Conservation (phyloP, 2,329 filamentous ascomycete genomes). For the Cordyceps cicadae region DNA sequence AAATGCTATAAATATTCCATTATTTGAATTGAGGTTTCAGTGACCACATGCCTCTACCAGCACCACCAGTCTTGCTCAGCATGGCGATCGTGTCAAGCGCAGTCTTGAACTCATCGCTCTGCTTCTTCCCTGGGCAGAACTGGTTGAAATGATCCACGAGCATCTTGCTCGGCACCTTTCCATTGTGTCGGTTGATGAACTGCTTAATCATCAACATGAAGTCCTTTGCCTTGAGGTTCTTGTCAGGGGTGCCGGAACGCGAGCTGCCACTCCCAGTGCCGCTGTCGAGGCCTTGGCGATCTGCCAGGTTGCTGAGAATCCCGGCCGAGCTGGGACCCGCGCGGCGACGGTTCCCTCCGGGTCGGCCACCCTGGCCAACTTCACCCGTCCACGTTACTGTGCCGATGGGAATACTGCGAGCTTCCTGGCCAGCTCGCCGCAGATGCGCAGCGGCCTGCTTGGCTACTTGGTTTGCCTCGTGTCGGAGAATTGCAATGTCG, state of each 20-base stretch:
- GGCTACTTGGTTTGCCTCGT: slow-evolving; percentile 73
- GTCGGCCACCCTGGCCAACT: slow-evolving; percentile 67
- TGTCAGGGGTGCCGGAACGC: slow-evolving; percentile 37
- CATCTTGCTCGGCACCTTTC: slow-evolving; percentile 72
- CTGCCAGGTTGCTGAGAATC: slow-evolving; percentile 49
- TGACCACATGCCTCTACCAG: slow-evolving; percentile 47
- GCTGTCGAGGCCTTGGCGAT: slow-evolving; percentile 44
- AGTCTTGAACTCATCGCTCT: slow-evolving; percentile 72
- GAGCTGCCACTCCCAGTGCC: slow-evolving; percentile 37
- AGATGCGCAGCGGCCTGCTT: slow-evolving; percentile 70
- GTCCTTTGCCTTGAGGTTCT: slow-evolving; percentile 45
- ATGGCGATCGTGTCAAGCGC: slow-evolving; percentile 70
- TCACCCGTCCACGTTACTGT: slow-evolving; percentile 92
- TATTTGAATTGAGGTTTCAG: slow-evolving; percentile 31
- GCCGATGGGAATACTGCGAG: slow-evolving; percentile 65
- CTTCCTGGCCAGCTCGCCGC: slow-evolving; percentile 62
- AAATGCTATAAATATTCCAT: background rate
- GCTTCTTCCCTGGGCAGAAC: slow-evolving; percentile 56
- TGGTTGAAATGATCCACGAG: slow-evolving; percentile 85
- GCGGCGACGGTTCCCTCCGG: slow-evolving; percentile 45
- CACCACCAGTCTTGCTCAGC: slow-evolving; percentile 51
- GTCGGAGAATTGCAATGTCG: slow-evolving; percentile 68
- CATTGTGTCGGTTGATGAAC: slow-evolving; percentile 71
- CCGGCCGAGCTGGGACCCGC: slow-evolving; percentile 45
- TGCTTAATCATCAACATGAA: slow-evolving; percentile 66